A percentile compares a stretch with the other conserved stretches of the same genome.
Conservation (phyloP, 768 basidiomycete genomes). For the Boletus bicolor region DNA sequence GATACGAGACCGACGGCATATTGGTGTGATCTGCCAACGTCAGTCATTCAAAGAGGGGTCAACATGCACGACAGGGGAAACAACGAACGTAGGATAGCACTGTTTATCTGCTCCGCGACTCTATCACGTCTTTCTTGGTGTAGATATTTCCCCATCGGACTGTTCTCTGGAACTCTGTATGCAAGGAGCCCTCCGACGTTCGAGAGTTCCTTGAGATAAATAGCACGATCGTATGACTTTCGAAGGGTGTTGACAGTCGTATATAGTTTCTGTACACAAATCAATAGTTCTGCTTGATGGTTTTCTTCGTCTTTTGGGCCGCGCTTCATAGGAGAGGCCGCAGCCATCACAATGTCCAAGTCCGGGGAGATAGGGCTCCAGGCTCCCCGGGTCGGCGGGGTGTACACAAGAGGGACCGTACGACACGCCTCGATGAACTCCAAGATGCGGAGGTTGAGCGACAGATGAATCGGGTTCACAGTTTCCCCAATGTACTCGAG, state of each 20-base stretch:
- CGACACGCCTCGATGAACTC: constrained; percentile 86
- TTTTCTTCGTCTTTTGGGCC: constrained; percentile 34
- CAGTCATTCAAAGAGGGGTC: constrained; percentile 1
- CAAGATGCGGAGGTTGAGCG: constrained; percentile 82
- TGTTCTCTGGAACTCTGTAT: constrained; percentile 78
- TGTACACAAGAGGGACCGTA: constrained; percentile 58
- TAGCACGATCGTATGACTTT: constrained; percentile 50
- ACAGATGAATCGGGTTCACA: constrained; percentile 72
- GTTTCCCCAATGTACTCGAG: constrained; percentile 54
- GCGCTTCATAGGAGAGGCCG: constrained; percentile 8
- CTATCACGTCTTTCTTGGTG: constrained; percentile 72
- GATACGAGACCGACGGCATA: constrained; percentile 50
- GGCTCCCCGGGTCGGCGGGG: constrained; percentile 16
- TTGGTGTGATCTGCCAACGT: constrained; percentile 45
- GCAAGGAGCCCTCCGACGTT: constrained; percentile 77
- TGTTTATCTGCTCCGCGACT: constrained; percentile 85
- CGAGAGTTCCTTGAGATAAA: constrained; percentile 67
- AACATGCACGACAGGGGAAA: neutral
- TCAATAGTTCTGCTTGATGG: constrained; percentile 48
- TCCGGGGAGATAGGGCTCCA: constrained; percentile 5
- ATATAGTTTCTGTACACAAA: constrained; percentile 65
- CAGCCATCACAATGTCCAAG: constrained; percentile 7
- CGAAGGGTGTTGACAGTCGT: constrained; percentile 55
- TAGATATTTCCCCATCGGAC: constrained; percentile 73
- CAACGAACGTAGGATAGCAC: constrained; percentile 76